Evolutionary conservation across 2,329 filamentous ascomycete genomes (phyloP).

Genomic region (Didymellaceae sp.): DNA sequence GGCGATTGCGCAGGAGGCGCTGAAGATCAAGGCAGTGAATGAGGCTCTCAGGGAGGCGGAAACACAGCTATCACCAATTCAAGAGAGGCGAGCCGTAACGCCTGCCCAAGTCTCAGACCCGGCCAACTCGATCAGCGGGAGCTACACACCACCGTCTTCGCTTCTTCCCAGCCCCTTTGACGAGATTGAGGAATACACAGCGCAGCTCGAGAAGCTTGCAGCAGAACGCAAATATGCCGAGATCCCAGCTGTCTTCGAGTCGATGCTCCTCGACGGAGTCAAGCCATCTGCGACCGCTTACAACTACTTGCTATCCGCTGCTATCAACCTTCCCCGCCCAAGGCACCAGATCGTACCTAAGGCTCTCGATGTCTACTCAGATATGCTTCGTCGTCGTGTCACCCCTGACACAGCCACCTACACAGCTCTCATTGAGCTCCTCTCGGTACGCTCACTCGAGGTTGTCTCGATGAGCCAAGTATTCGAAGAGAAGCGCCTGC

Average conservation of each 20-base stretch:
- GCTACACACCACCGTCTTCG: constrained; percentile 50
- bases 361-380: constrained; percentile 91
- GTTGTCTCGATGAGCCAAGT: constrained; percentile 73
- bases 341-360: constrained; percentile 87
- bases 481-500: constrained; percentile 80
- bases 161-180: constrained; percentile 67
- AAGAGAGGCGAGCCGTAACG: constrained; percentile 41
- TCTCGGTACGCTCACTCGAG: constrained; percentile 82
- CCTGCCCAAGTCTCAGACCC: constrained; percentile 41
- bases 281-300: constrained; percentile 86
- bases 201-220: constrained; percentile 78
- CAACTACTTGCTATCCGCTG: constrained; percentile 85
- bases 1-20: constrained; percentile 79
- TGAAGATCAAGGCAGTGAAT: constrained; percentile 62
- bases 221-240: constrained; percentile 78
- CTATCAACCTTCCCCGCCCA: constrained; percentile 79
- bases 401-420: constrained; percentile 85
- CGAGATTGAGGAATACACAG: constrained; percentile 73
- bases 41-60: constrained; percentile 47
- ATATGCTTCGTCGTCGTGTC: constrained; percentile 90
- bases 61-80: constrained; percentile 37
- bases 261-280: constrained; percentile 82
- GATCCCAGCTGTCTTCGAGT: constrained; percentile 89
- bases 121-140: constrained; percentile 34
- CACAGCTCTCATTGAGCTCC: constrained; percentile 80